phyloP scores from a whole-genome alignment of 148 eudicot genomes.

The Rhododendron molle region DNA sequence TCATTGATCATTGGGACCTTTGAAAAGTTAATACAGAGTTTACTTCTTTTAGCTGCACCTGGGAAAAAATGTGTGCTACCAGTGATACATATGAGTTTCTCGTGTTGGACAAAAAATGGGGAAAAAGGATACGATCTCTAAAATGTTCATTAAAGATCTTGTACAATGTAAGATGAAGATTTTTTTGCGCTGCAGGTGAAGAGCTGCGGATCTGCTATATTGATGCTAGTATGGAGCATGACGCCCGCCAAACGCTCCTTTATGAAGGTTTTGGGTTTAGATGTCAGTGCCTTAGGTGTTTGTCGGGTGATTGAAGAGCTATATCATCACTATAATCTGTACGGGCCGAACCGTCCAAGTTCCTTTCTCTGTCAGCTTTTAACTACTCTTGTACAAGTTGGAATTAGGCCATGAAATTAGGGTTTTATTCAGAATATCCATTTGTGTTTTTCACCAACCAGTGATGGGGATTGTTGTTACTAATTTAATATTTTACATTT shows the following conservation, averaged over 20 bases:
- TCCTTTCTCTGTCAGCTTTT: neutral
- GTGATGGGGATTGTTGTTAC: neutral
- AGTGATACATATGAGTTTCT: neutral
- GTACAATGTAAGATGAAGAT: neutral
- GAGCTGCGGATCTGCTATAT: conserved; percentile 93
- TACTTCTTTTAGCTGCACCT: neutral
- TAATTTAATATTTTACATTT: too few species aligned
- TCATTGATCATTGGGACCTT: neutral
- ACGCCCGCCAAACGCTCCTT: conserved; percentile 67
- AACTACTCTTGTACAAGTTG: neutral
- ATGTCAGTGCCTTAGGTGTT: conserved; percentile 72
- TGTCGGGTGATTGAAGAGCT: conserved; percentile 42
- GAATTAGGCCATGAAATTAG: neutral
- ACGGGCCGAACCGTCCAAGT: neutral
- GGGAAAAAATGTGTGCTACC: neutral
- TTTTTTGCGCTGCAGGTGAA: conserved; percentile 50
- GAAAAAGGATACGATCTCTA: neutral
- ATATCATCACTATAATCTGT: neutral
- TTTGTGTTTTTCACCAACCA: neutral
- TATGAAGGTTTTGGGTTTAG: conserved; percentile 70
- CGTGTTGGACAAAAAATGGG: neutral
- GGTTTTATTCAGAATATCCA: neutral
- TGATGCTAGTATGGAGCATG: conserved; percentile 82
- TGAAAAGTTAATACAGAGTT: neutral
- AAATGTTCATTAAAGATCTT: neutral